Percentiles rank a stretch among this genome's conserved stretches.
These are phyloP conservation scores for Naegleria lovaniensis DNA, from an alignment of 208 protist genomes.

Conservation along the genomic window DNA sequence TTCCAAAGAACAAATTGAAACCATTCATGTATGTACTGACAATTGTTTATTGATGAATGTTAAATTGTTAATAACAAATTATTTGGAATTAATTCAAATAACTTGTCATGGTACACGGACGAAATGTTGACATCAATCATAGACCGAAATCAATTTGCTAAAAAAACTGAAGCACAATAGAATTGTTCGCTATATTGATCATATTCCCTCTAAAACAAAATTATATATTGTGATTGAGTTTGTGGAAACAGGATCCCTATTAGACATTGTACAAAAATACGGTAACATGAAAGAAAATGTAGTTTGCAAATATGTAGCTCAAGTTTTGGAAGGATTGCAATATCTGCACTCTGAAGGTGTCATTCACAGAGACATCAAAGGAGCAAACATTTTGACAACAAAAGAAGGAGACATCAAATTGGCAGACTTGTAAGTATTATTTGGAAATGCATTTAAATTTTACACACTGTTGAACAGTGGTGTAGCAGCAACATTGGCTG, in stretches of 20 bases:
- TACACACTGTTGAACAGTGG: conserved; percentile 36
- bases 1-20: conserved; percentile 41
- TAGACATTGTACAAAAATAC: conserved; percentile 67
- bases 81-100: too few species aligned
- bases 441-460: not conserved
- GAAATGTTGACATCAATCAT: not conserved
- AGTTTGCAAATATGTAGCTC: conserved; percentile 62
- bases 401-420: conserved; percentile 68
- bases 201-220: conserved; percentile 52
- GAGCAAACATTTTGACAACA: conserved; percentile 74
- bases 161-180: conserved; percentile 60
- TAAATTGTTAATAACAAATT: not conserved
- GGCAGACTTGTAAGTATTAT: conserved; percentile 55
- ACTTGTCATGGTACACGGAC: not conserved
- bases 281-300: conserved; percentile 69
- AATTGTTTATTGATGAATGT: not conserved
- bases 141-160: conserved; percentile 60
- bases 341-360: conserved; percentile 75
- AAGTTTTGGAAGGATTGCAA: conserved; percentile 67
- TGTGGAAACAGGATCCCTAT: conserved; percentile 71
- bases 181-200: conserved; percentile 70
- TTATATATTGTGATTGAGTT: conserved; percentile 78
- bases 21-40: conserved; percentile 32
- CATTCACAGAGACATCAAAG: conserved; percentile 77
- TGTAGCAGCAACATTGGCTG: conserved; percentile 59